Base-by-base conservation (phyloP, 2,329 filamentous ascomycete genomes). In the Cadophora sp. region DNA sequence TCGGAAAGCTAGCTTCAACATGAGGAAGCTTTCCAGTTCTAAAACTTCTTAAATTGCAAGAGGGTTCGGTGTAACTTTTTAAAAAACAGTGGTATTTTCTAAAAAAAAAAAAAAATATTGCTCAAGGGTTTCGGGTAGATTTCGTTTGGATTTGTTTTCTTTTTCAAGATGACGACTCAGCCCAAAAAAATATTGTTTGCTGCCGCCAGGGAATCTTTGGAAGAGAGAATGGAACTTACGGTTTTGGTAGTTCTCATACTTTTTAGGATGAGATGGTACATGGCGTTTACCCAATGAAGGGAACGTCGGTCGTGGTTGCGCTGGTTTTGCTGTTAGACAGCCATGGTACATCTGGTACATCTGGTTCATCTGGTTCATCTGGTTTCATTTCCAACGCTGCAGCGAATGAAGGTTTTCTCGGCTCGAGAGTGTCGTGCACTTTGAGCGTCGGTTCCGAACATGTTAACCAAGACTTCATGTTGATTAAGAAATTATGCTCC, bases 381-480 rank as follows among this genome's bases (percentile, higher is more conserved):
- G n/a, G 43, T 45, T 18, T 48, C 13, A 48, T 13, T 48, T 48
- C 47, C 24, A 48, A 48, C 47, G 47, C 47, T 48, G 47, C 47
- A 24, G 47, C 47, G 47, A 18, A 24, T 48, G 47, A 48, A 48
- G n/a, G 6, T 3, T 4, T 22, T 22, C 6, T 22, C 7, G n/a
- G n/a, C 47, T 22, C 7, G 20, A 5, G 18, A 18, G 13, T 45
- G 16, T 13, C 1, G 41, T 18, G 2, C 41, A 45, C 41, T 45
- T 4, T 16, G 41, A 45, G 41, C 41, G 41, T 45, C 13, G 41
- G 41, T 45, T 45, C 47, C 24, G 20, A 11, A 24, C 20, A 24
- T 24, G 20, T 48, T 45, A 18, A 14, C 13, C 41, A 45, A 8
- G 33, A 45, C 14, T 14, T 6, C 18, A 16, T 45, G 16, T 2